Base-by-base conservation (phyloP, 768 basidiomycete genomes). In the Clitopilus hobsonii region DNA sequence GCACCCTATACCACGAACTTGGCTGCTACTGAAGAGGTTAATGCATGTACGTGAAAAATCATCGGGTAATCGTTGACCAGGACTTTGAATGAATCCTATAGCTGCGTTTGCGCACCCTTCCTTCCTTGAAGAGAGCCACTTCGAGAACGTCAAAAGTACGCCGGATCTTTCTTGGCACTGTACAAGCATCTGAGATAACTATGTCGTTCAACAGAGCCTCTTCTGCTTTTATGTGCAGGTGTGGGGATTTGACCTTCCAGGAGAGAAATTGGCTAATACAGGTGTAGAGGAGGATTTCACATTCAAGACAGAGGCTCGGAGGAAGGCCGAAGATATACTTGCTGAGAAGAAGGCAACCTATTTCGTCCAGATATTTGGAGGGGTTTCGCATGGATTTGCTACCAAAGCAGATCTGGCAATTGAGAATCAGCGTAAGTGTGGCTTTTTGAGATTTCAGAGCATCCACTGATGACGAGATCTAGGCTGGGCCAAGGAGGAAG, bases 401-500 rank as follows among this genome's bases (percentile, higher is more conserved):
- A 70, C 75, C 3, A 75, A 79, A 6, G 78, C 78, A 2, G 68
- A 78, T 59, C 70, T 72, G 11, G 69, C 71, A 0, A 69, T 77
- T 11, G 72, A 74, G 56, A 71, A 73, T 41, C 63, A 62, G 6
- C 71, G 78, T 75, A 58, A 58, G 71, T 69, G 5, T 45, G 28
- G 6, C 52, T 18, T 8, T n/a, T 5, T 26, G 11, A 26, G 14
- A 48, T n/a, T n/a, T n/a, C n/a, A 26, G 5, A 48, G 20, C 20
- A 22, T 8, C 24, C 13, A 0, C 30, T 32, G 30, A 32, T 7
- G 51, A 25, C 48, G 16, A 16, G 13, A 24, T 29, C 48, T 49
- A 85, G 83, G 81, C n/a, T 84, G 82, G 77, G 81, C 80, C 0
- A 84, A 84, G 58, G 83, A 85, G 60, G 78, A 84, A 53, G 78